These are phyloP conservation scores for Lachnellula occidentalis DNA, from an alignment of 2,329 filamentous ascomycete genomes.

Conservation along the genomic window DNA sequence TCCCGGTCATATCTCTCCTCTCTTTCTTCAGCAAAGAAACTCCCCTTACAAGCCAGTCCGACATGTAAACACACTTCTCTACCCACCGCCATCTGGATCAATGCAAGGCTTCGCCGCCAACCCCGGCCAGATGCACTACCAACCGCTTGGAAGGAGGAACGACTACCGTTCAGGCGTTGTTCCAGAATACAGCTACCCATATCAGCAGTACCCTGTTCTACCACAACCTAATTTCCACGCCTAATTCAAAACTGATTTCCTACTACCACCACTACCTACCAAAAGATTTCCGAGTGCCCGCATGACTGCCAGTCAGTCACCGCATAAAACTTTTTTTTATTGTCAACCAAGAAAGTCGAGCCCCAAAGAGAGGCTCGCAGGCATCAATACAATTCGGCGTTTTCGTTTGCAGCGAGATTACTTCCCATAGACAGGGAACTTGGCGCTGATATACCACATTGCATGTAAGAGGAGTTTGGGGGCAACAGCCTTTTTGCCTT, in stretches of 20 bases:
- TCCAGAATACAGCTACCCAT: conserved; percentile 46
- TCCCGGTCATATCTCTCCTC: conserved; percentile 60
- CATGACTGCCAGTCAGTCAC: not conserved
- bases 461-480: conserved; percentile 22
- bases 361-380: conserved; percentile 13
- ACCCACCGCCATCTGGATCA: conserved; percentile 75
- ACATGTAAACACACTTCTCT: conserved; percentile 83
- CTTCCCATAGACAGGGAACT: conserved; percentile 6
- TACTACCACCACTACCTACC: not conserved
- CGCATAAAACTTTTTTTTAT: conserved; percentile 1
- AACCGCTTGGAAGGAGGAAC: conserved; percentile 65
- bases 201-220: conserved; percentile 27
- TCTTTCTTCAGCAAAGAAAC: conserved; percentile 79
- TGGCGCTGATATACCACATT: conserved; percentile 19
- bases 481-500: not conserved
- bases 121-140: conserved; percentile 71
- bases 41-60: conserved; percentile 92
- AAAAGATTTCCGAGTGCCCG: not conserved
- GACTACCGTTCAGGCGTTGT: conserved; percentile 66
- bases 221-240: conserved; percentile 32
- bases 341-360: conserved; percentile 15
- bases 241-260: conserved; percentile 12
- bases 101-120: conserved; percentile 68
- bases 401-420: conserved; percentile 15
- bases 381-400: conserved; percentile 16